Evolutionary conservation across 768 basidiomycete species (phyloP).

Genomic region (Kondoa subrosea): DNA sequence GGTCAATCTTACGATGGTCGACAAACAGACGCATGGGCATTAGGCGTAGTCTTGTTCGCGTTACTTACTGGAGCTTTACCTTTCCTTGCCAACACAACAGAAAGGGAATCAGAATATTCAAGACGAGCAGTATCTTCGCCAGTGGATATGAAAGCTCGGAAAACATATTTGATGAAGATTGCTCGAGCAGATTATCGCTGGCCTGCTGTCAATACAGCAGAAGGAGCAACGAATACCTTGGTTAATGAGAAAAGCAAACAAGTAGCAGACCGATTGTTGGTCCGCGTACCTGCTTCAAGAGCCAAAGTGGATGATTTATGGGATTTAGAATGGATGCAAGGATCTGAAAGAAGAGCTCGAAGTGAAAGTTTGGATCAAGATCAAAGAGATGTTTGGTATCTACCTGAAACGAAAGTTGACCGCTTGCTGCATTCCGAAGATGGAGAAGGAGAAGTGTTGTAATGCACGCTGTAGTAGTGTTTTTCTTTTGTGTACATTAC

Average conservation of each 20-base stretch:
- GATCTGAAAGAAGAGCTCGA: neutral
- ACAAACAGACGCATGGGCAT: constrained; percentile 75
- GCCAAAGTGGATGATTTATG: neutral
- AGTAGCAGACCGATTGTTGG: neutral
- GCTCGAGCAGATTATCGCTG: constrained; percentile 63
- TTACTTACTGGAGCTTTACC: constrained; percentile 54
- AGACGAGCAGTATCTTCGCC: no score
- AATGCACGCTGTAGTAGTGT: no score
- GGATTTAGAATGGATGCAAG: neutral
- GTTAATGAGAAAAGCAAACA: neutral
- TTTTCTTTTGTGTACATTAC: neutral
- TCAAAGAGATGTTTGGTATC: neutral
- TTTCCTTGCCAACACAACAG: constrained; percentile 39
- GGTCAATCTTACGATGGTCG: constrained; percentile 58
- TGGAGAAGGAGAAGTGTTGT: neutral
- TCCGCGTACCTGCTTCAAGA: neutral
- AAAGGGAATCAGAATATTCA: no score
- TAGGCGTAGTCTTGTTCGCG: constrained; percentile 71
- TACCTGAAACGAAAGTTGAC: neutral
- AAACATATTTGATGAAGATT: constrained; percentile 45
- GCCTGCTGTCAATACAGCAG: constrained; percentile 37
- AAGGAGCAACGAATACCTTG: constrained; percentile 8
- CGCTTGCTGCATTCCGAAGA: neutral
- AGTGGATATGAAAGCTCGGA: neutral
- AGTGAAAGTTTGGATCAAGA: neutral